phyloP scores from a whole-genome alignment of 176 grass and related monocot species.

The Oryza rufipogon region DNA sequence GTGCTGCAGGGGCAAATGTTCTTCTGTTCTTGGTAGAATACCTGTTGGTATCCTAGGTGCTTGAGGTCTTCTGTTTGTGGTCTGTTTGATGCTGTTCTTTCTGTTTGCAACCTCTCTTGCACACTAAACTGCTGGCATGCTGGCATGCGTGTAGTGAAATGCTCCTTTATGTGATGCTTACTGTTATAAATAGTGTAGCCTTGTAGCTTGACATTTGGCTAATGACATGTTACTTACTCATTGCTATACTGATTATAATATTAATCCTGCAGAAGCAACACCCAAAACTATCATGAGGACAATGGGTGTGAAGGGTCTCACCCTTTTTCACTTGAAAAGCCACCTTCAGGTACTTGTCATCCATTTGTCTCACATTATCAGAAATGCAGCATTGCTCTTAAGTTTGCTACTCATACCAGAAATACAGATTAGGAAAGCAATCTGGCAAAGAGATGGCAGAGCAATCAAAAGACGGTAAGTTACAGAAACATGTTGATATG shows the following conservation, averaged over 20 bases:
- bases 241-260: conserved; percentile 9
- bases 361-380: conserved; percentile 8
- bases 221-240: background rate
- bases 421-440: conserved; percentile 84
- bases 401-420: conserved; percentile 50
- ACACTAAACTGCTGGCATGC: background rate
- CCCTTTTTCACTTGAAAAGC: conserved; percentile 92
- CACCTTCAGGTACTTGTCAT: conserved; percentile 76
- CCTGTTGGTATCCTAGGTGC: background rate
- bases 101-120: background rate
- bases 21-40: background rate
- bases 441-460: conserved; percentile 75
- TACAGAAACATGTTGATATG: conserved; percentile 4
- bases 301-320: conserved; percentile 88
- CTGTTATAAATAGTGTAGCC: background rate
- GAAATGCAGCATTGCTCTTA: conserved; percentile 24
- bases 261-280: conserved; percentile 62
- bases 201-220: conserved; percentile 18
- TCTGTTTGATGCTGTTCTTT: background rate
- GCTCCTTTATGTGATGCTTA: background rate
- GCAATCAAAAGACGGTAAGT: conserved; percentile 72
- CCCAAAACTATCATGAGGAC: conserved; percentile 83
- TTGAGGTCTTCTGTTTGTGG: background rate
- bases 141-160: background rate
- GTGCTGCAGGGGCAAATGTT: background rate